Evolutionary conservation across 164 flowering plant genomes (phyloP).

Genomic region (Houttuynia cordata): DNA sequence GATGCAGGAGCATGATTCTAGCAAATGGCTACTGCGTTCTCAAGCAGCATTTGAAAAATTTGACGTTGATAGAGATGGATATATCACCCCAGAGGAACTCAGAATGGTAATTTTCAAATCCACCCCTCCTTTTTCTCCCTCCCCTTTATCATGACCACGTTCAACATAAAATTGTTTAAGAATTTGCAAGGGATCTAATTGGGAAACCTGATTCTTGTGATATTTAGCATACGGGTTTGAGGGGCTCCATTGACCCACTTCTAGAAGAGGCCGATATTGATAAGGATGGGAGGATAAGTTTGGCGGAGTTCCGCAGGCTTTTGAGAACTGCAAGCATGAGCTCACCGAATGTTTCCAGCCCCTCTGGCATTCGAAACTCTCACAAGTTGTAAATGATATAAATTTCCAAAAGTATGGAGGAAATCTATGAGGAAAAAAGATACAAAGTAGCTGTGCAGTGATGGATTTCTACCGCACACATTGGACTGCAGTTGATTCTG

Average conservation of each 20-base stretch:
- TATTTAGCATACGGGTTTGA: constrained; percentile 74
- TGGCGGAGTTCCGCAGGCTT: constrained; percentile 83
- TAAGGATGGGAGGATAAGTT: constrained; percentile 88
- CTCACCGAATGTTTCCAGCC: constrained; percentile 37
- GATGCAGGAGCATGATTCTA: constrained; percentile 75
- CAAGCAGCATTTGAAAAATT: constrained; percentile 92
- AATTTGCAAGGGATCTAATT: not conserved
- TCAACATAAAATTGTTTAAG: not conserved
- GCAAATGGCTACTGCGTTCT: constrained; percentile 72
- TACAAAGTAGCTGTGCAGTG: not conserved
- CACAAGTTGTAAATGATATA: constrained; percentile 18
- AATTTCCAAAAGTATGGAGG: not conserved
- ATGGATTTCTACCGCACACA: not conserved
- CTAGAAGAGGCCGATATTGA: constrained; percentile 98
- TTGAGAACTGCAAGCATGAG: constrained; percentile 85
- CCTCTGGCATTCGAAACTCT: constrained; percentile 23
- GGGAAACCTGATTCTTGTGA: not conserved
- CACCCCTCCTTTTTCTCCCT: not conserved
- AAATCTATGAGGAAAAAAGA: not conserved
- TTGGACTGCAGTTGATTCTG: not conserved
- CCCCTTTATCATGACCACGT: no score
- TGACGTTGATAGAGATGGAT: constrained; percentile 90
- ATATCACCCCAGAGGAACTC: constrained; percentile 81
- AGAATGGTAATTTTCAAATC: constrained; percentile 40
- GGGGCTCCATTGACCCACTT: constrained; percentile 82